Evolutionary conservation across 495 filamentous ascomycete genomes (phyloP).

Genomic region (Lasiosphaeria ovina): DNA sequence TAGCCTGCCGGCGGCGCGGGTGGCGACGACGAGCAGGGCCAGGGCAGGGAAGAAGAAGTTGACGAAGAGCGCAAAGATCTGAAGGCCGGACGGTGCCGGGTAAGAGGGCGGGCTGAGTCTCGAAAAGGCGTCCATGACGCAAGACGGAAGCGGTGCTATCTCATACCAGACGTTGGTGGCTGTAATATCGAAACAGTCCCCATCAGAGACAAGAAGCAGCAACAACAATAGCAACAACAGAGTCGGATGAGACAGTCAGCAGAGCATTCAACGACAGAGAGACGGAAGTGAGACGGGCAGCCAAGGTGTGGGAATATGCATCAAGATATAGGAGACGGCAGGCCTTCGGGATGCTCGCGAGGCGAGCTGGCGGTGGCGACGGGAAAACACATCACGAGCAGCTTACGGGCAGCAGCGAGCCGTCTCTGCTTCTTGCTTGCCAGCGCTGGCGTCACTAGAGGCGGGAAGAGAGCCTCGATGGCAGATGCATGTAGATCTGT

Average conservation of each 20-base stretch:
- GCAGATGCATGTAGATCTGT: conserved; percentile 23
- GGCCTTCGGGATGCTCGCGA: conserved; percentile 8
- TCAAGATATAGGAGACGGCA: conserved; percentile 28
- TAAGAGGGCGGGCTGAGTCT: conserved; percentile 17
- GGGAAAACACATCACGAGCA: conserved; percentile 14
- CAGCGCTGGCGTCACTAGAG: conserved; percentile 2
- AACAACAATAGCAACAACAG: conserved; percentile 4
- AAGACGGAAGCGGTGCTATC: conserved; percentile 20
- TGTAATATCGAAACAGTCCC: conserved; percentile 18
- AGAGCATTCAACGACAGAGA: conserved; percentile 15
- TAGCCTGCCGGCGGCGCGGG: conserved; percentile 44
- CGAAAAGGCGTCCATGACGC: conserved; percentile 30
- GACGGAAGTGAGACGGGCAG: conserved; percentile 13
- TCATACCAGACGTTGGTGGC: conserved; percentile 25
- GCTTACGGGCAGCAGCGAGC: conserved; percentile 21
- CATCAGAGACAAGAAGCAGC: conserved; percentile 18
- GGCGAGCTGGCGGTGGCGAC: conserved; percentile 15
- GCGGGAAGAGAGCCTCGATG: conserved; percentile 14
- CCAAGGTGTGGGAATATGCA: conserved; percentile 20
- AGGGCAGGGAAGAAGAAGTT: conserved; percentile 48
- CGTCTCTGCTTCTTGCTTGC: conserved; percentile 14
- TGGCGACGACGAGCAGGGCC: conserved; percentile 41
- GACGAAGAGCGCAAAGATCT: conserved; percentile 45
- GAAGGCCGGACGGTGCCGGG: conserved; percentile 29
- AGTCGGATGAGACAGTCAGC: background rate